Conservation (phyloP, 192 early-diverging fungal genomes). For the Backusella circina region DNA sequence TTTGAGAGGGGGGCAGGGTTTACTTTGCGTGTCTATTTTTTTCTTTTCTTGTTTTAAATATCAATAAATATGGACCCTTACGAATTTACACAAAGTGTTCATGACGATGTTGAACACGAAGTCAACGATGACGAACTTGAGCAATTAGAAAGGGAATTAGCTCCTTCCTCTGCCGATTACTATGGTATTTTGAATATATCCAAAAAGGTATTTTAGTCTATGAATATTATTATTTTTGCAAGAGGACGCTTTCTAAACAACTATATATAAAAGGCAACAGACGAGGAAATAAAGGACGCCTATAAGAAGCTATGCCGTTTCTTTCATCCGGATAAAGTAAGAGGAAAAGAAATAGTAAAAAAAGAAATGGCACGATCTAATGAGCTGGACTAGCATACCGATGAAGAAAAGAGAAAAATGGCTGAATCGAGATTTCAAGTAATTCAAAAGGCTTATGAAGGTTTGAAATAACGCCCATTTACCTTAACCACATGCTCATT, state of each 20-base stretch:
- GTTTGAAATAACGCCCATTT: conserved; percentile 14
- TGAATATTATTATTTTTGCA: neutral
- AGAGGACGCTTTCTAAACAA: neutral
- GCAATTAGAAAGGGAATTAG: conserved; percentile 28
- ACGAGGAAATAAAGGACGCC: conserved; percentile 70
- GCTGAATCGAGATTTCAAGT: conserved; percentile 73
- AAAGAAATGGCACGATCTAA: neutral
- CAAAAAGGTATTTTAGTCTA: conserved; percentile 14
- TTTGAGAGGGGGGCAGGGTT: no score
- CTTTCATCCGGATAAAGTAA: conserved; percentile 77
- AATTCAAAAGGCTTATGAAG: conserved; percentile 80
- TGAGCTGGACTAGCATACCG: conserved; percentile 36
- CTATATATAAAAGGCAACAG: conserved; percentile 37
- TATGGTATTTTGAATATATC: conserved; percentile 66
- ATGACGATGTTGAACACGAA: conserved; percentile 7
- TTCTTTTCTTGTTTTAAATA: neutral
- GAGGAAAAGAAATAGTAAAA: neutral
- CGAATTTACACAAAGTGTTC: conserved; percentile 19
- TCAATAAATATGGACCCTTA: conserved; percentile 33
- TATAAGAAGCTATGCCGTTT: conserved; percentile 69
- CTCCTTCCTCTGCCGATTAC: conserved; percentile 50
- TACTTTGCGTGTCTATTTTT: neutral
- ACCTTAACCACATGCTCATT: neutral
- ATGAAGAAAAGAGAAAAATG: conserved; percentile 53
- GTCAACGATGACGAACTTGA: conserved; percentile 26